These are phyloP conservation scores for Priceomyces melissophilus DNA, from an alignment of 805 yeast genomes.

Conservation along the genomic window DNA sequence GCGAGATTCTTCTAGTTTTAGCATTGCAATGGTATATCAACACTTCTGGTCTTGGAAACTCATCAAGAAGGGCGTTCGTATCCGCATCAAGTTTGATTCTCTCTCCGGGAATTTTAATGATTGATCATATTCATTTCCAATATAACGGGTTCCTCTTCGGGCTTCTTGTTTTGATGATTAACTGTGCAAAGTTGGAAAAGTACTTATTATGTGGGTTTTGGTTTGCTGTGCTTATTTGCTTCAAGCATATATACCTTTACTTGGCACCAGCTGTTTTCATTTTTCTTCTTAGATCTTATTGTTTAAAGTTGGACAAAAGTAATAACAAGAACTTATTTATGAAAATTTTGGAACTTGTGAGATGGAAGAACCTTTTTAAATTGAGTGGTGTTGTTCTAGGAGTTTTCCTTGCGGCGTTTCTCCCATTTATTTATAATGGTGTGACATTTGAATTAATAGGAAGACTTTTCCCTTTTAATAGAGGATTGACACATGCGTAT, in stretches of 20 bases:
- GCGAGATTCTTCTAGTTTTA: slow-evolving; percentile 68
- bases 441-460: slow-evolving; percentile 61
- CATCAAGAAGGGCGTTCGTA: slow-evolving; percentile 56
- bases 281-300: slow-evolving; percentile 68
- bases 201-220: slow-evolving; percentile 61
- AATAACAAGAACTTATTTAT: slow-evolving; percentile 17
- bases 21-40: slow-evolving; percentile 71
- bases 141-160: slow-evolving; percentile 95
- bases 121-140: slow-evolving; percentile 96
- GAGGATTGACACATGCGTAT: slow-evolving; percentile 96
- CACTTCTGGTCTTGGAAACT: slow-evolving; percentile 33
- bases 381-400: slow-evolving; percentile 60
- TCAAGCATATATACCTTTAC: slow-evolving; percentile 90
- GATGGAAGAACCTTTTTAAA: slow-evolving; percentile 58
- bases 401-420: slow-evolving; percentile 68
- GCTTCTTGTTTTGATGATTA: slow-evolving; percentile 67
- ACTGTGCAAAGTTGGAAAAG: slow-evolving; percentile 59
- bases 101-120: slow-evolving; percentile 85
- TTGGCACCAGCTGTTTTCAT: slow-evolving; percentile 92
- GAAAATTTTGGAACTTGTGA: slow-evolving; percentile 35
- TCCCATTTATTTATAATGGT: slow-evolving; percentile 64
- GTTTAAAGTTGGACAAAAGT: slow-evolving; percentile 45
- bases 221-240: slow-evolving; percentile 78
- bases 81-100: slow-evolving; percentile 78
- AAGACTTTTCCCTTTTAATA: slow-evolving; percentile 86